Evolutionary conservation across 192 early-diverging fungal species (phyloP).

Genomic region (Podochytrium sp.): DNA sequence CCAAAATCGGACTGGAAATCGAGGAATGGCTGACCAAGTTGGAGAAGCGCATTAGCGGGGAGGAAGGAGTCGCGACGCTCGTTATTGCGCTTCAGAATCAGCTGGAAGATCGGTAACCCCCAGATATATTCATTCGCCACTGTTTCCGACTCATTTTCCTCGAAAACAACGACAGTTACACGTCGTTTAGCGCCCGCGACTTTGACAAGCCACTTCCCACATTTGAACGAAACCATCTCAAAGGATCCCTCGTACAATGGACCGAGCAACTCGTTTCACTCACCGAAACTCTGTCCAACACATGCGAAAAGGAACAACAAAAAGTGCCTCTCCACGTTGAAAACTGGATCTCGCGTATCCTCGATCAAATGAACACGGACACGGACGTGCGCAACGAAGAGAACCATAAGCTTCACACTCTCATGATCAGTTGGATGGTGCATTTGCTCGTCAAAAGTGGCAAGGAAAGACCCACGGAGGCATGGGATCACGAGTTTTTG

Average conservation of each 20-base stretch:
- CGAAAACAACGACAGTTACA: no score
- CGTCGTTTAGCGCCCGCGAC: constrained; percentile 49
- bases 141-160: neutral
- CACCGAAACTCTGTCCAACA: constrained; percentile 51
- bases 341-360: constrained; percentile 48
- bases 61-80: constrained; percentile 56
- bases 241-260: constrained; percentile 51
- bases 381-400: constrained; percentile 59
- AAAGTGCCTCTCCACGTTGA: constrained; percentile 60
- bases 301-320: constrained; percentile 60
- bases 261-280: constrained; percentile 47
- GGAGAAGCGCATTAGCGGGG: constrained; percentile 52
- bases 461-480: constrained; percentile 41
- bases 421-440: constrained; percentile 59
- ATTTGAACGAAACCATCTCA: constrained; percentile 43
- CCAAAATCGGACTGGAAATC: constrained; percentile 44
- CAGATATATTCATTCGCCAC: neutral
- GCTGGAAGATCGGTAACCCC: constrained; percentile 52
- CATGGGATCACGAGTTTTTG: constrained; percentile 53
- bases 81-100: constrained; percentile 63
- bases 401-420: constrained; percentile 60
- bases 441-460: constrained; percentile 52
- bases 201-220: constrained; percentile 45
- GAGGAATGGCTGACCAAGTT: constrained; percentile 60
- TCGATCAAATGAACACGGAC: constrained; percentile 63